Evolutionary conservation across 768 basidiomycete species (phyloP), one percentile per base, ranked within the genome.

Genomic region (Phallus indusiatus): DNA sequence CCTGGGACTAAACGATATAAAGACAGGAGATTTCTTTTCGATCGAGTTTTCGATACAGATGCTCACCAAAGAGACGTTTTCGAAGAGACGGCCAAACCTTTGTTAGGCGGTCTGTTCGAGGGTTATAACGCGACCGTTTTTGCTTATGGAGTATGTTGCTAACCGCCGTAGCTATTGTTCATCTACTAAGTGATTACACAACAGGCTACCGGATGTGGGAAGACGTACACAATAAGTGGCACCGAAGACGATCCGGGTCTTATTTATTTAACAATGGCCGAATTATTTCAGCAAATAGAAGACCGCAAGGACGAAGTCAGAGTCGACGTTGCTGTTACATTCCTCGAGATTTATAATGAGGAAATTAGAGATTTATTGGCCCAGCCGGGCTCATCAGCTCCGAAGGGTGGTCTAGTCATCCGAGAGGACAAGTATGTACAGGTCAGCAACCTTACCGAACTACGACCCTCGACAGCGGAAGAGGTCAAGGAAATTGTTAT

Each of bases 141-240:
- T 75, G 96, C 96, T 3, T 99, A 99, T 70, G 96, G 96, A 37
- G 96, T 98, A 71, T 70, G 90, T 76, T 34, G 20, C 28, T 60
- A 24, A 53, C 54, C 52, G 54, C 22, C 52, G 36, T 57, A 35
- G 18, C 53, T 52, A 6, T 54, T 22, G 48, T 16, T 28, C 47
- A 28, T 42, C 20, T 10, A 48, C 14, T 33, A 47, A 28, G 20
- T 53, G 14, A 17, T 18, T 35, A 17, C 36, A 12, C 59, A 47
- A 18, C 67, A 98, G 96, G 96, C 96, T 21, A 98, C 96, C n/a
- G 96, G 96, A n/a, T 98, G 96, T 70, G 96, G 96, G 63, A 99
- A 99, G 73, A 99, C 96, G 5, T 94, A 98, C 72, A 99, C 96
- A 18, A 97, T 99, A 71, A 96, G 93, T 66, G 95, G 95, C 59